Evolutionary conservation across 129 eudicot genomes (phyloP), one percentile per base, ranked within the genome.

Genomic region (Helianthus tuberosus): DNA sequence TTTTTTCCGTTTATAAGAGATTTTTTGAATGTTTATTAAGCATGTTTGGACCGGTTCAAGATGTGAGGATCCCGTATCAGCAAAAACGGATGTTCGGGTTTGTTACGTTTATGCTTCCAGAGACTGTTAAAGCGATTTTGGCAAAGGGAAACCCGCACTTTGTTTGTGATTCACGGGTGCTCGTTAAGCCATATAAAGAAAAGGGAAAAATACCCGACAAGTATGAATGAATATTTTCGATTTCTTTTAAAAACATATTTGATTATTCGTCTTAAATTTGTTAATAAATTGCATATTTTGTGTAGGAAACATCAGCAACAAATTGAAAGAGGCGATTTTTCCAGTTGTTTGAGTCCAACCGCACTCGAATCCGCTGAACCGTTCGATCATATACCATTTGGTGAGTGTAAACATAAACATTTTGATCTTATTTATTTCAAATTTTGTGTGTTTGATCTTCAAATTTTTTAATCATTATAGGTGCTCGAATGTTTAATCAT

Each of bases 51-150:
- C 98, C 97, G 2, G 98, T 94, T 44, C 96, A 90, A 86, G 98
- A 94, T 80, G 98, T 94, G 73, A 86, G 98, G 81, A 94, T 94
- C 48, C 98, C 98, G 1, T 94, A 90, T 74, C 98, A 94, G 76
- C 97, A 91, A 79, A 94, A 94, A 79, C 86, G 98, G 27, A 94
- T 94, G 98, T 94, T 94, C 44, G 98, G 98, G 5, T 94, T 94
- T 64, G 98, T 94, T 29, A 94, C 98, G 5, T 94, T 94, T 72
- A 81, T 86, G 59, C 93, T 83, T 36, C 87, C 98, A 1, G 98
- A 94, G 53, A 94, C 98, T n/a, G 98, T 94, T 58, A 94, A 91
- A 76, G 84, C 88, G 38, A 94, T 94, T 71, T 75, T 94, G 75
- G 96, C 97, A 14, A 94, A 94, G 84, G 98, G 98, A 49, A 94